These are phyloP conservation scores for Cyberlindnera bimundalis DNA, from an alignment of 805 yeast genomes.

Conservation along the genomic window DNA sequence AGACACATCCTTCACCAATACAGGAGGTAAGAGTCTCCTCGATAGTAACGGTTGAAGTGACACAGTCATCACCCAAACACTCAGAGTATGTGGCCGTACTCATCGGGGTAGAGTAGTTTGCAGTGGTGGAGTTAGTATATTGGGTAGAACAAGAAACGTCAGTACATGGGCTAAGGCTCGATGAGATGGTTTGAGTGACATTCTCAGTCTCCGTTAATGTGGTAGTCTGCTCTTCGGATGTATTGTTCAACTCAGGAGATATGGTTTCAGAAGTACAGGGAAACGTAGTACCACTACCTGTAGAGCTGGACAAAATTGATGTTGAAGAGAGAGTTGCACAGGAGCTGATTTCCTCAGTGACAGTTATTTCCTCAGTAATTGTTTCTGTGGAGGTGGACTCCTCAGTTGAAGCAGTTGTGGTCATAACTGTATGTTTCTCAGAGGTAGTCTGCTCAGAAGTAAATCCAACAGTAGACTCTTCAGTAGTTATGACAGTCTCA, in stretches of 20 bases:
- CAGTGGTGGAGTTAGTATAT: too few species aligned
- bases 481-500: constrained; percentile 1
- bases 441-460: constrained; percentile 1
- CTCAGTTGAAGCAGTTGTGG: too few species aligned
- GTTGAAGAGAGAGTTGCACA: too few species aligned
- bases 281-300: too few species aligned
- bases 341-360: too few species aligned
- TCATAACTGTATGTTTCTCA: neutral
- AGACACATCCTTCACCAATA: constrained; percentile 2
- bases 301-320: too few species aligned
- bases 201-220: neutral
- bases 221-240: neutral
- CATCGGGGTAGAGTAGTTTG: too few species aligned
- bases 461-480: neutral
- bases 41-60: neutral
- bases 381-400: neutral
- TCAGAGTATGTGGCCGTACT: neutral
- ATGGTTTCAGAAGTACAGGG: too few species aligned
- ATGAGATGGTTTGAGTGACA: too few species aligned
- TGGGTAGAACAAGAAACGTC: too few species aligned
- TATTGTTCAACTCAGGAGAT: neutral
- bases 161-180: too few species aligned
- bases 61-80: neutral
- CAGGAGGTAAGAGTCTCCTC: constrained; percentile 1
- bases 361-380: too few species aligned